Evolutionary conservation across 371 early-diverging fungal genomes (phyloP).

Genomic region (Rhizopus delemar): DNA sequence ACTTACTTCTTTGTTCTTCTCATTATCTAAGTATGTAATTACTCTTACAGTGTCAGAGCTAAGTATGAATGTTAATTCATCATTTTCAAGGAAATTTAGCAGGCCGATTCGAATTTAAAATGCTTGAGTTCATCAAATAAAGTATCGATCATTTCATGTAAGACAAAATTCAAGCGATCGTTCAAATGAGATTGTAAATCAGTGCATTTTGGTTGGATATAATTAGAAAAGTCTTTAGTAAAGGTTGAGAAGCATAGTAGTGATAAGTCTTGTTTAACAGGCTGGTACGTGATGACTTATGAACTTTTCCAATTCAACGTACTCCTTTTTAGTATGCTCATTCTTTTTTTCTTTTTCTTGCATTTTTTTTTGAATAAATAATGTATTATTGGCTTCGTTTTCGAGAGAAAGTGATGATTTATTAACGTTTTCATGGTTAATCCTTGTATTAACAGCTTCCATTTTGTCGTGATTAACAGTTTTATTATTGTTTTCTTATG

Average conservation of each 20-base stretch:
- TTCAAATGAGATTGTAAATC: slow-evolving; percentile 9
- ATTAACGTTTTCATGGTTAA: no score
- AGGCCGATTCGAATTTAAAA: slow-evolving; percentile 11
- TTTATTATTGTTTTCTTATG: slow-evolving; percentile 5
- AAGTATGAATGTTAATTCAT: slow-evolving; percentile 11
- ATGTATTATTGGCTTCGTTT: no score
- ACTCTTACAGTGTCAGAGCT: slow-evolving; percentile 10
- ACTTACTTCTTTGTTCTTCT: slow-evolving; percentile 15
- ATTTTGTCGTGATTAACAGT: slow-evolving; percentile 1
- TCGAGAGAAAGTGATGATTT: no score
- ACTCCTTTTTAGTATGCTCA: slow-evolving; percentile 8
- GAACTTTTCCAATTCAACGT: slow-evolving; percentile 14
- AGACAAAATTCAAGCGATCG: slow-evolving; percentile 10
- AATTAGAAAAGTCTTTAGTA: neutral
- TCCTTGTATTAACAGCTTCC: no score
- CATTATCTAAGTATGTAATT: slow-evolving; percentile 12
- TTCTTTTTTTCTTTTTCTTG: slow-evolving; percentile 9
- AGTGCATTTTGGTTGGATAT: slow-evolving; percentile 14
- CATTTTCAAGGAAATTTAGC: slow-evolving; percentile 14
- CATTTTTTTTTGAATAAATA: neutral
- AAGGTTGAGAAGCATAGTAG: slow-evolving; percentile 6
- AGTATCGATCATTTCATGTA: slow-evolving; percentile 9
- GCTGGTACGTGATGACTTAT: slow-evolving; percentile 10
- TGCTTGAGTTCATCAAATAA: slow-evolving; percentile 18
- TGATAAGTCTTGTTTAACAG: slow-evolving; percentile 11